phyloP scores from a whole-genome alignment of 108 stramenopile genomes.

The Bacterosira constricta region DNA sequence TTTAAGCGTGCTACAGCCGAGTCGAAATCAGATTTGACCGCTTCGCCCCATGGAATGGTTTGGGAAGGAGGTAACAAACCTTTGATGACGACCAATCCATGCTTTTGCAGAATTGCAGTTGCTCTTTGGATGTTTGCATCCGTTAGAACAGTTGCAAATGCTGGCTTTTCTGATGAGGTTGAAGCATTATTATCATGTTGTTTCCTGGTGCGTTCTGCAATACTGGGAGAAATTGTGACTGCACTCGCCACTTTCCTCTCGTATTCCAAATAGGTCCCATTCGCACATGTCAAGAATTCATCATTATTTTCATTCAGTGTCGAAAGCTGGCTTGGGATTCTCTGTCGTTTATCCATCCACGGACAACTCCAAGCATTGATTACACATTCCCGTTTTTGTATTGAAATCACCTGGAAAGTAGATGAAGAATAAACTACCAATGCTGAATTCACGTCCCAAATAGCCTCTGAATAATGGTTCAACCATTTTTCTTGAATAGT shows the following conservation, averaged over 20 bases:
- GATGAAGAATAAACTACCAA: background rate
- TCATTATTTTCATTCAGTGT: background rate
- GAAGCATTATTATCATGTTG: constrained; percentile 6
- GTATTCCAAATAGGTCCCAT: constrained; percentile 34
- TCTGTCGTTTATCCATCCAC: constrained; percentile 39
- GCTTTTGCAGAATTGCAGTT: constrained; percentile 38
- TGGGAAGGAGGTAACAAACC: constrained; percentile 54
- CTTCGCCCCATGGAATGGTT: constrained; percentile 62
- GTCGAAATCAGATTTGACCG: constrained; percentile 65
- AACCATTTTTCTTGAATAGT: background rate
- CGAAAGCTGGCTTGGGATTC: background rate
- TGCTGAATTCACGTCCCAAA: constrained; percentile 25
- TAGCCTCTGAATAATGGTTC: constrained; percentile 6
- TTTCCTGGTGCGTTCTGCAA: constrained; percentile 29
- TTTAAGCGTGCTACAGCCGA: constrained; percentile 55
- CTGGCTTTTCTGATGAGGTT: constrained; percentile 3
- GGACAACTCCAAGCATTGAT: constrained; percentile 41
- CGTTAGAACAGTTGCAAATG: constrained; percentile 44
- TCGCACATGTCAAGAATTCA: constrained; percentile 30
- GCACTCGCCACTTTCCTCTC: constrained; percentile 20
- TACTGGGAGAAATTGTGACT: constrained; percentile 31
- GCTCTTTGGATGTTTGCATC: constrained; percentile 49
- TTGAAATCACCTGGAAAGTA: background rate
- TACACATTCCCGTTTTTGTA: constrained; percentile 31
- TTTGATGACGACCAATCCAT: constrained; percentile 71